A percentile compares a stretch with the other conserved stretches of the same genome.
These are phyloP conservation scores for Nakazawaea ernobii DNA, from an alignment of 805 yeast genomes.

Conservation along the genomic window DNA sequence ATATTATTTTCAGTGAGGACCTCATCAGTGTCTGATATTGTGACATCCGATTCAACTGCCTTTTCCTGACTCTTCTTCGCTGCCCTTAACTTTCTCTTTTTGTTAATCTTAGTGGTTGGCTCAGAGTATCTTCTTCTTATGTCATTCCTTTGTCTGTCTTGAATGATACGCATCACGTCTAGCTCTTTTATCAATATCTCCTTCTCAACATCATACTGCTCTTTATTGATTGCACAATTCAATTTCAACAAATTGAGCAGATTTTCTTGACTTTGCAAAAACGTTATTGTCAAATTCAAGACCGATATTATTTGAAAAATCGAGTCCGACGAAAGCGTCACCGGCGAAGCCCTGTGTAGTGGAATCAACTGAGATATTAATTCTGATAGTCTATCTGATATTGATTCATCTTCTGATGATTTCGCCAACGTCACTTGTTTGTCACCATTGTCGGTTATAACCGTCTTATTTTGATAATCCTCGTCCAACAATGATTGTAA, in stretches of 20 bases:
- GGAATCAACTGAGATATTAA: conserved; percentile 6
- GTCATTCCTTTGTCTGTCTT: neutral
- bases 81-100: neutral
- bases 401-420: neutral
- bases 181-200: conserved; percentile 5
- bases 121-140: neutral
- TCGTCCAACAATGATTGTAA: conserved; percentile 4
- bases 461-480: neutral
- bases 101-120: neutral
- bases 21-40: conserved; percentile 9
- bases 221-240: conserved; percentile 3
- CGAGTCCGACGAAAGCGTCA: neutral
- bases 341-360: neutral
- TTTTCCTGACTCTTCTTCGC: neutral
- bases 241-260: conserved; percentile 4
- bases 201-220: conserved; percentile 7
- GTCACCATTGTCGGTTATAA: neutral
- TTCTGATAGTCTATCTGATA: neutral
- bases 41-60: conserved; percentile 3
- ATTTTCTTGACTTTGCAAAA: conserved; percentile 5
- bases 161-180: conserved; percentile 1
- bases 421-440: neutral
- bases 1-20: neutral
- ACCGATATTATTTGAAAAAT: conserved; percentile 2
- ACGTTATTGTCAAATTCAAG: conserved; percentile 1